Conservation (phyloP, 164 flowering plant species). For the Nelumbo lutea region DNA sequence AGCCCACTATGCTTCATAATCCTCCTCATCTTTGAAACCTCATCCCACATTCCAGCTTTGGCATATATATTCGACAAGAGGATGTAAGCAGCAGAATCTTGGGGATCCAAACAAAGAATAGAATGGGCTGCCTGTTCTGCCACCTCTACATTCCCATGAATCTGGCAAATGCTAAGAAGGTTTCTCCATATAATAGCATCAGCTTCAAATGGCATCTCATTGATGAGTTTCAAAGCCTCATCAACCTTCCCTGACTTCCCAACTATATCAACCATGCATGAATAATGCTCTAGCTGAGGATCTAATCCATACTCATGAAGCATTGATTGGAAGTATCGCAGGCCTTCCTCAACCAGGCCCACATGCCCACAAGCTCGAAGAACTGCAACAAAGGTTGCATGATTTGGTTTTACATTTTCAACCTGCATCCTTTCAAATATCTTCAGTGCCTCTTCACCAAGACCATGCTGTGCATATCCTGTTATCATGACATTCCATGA, state of each 20-base stretch:
- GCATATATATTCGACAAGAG: slow-evolving; percentile 73
- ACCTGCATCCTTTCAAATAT: slow-evolving; percentile 51
- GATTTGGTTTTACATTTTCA: slow-evolving; percentile 59
- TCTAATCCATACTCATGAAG: slow-evolving; percentile 35
- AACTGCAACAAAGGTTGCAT: slow-evolving; percentile 72
- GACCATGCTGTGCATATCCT: slow-evolving; percentile 75
- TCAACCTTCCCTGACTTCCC: slow-evolving; percentile 59
- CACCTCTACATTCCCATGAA: slow-evolving; percentile 60
- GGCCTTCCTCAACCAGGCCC: slow-evolving; percentile 50
- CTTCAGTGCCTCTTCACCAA: slow-evolving; percentile 53
- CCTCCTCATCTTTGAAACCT: slow-evolving; percentile 54
- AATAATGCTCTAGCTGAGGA: slow-evolving; percentile 73
- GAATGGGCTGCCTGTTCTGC: slow-evolving; percentile 63
- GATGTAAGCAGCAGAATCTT: slow-evolving; percentile 66
- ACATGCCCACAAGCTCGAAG: slow-evolving; percentile 79
- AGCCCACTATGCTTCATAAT: slow-evolving; percentile 45
- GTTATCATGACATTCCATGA: slow-evolving; percentile 85
- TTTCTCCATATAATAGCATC: slow-evolving; percentile 79
- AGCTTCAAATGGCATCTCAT: slow-evolving; percentile 67
- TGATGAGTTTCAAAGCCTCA: slow-evolving; percentile 53
- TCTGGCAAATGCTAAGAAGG: slow-evolving; percentile 61
- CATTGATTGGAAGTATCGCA: slow-evolving; percentile 55
- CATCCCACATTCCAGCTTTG: slow-evolving; percentile 70
- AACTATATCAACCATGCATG: slow-evolving; percentile 74
- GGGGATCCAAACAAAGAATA: slow-evolving; percentile 53